A percentile compares a stretch with the other conserved stretches of the same genome.
phyloP scores from a whole-genome alignment of 2,329 filamentous ascomycete genomes.

The Diaporthe australafricana region DNA sequence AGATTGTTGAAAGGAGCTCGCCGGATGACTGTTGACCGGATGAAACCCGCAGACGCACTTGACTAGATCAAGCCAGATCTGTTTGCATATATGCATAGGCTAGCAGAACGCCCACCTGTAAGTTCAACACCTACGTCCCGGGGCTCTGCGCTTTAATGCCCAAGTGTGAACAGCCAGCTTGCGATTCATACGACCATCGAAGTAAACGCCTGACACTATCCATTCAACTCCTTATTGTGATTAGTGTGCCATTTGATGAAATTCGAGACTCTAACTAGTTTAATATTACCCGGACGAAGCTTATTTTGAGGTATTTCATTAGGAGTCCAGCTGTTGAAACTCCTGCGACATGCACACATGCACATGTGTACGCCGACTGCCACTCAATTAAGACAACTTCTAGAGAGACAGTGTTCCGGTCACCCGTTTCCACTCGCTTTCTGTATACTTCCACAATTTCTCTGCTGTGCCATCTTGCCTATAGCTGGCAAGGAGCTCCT shows the following conservation, averaged over 20 bases:
- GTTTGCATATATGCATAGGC: neutral
- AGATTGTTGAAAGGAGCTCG: neutral
- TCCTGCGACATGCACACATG: too few relatives aligned
- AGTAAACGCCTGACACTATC: too few relatives aligned
- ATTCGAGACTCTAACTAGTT: neutral
- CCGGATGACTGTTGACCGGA: constrained; percentile 14
- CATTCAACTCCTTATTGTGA: too few relatives aligned
- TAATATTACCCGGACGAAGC: neutral
- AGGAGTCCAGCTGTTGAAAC: neutral
- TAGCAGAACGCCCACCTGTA: neutral
- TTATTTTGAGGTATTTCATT: neutral
- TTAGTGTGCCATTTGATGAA: too few relatives aligned
- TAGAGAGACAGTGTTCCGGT: constrained; percentile 39
- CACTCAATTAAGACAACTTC: neutral
- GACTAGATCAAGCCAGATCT: neutral
- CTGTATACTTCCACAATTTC: constrained; percentile 51
- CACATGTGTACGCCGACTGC: neutral
- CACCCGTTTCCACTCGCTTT: constrained; percentile 49
- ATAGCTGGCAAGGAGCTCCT: constrained; percentile 43
- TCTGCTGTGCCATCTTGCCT: constrained; percentile 45
- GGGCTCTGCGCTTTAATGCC: neutral
- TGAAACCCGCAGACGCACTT: constrained; percentile 6
- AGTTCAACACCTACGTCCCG: neutral
- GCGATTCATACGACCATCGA: neutral
- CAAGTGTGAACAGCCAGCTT: neutral